phyloP scores from a whole-genome alignment of 2,329 filamentous ascomycete species.

The Trichoderma sp. region DNA sequence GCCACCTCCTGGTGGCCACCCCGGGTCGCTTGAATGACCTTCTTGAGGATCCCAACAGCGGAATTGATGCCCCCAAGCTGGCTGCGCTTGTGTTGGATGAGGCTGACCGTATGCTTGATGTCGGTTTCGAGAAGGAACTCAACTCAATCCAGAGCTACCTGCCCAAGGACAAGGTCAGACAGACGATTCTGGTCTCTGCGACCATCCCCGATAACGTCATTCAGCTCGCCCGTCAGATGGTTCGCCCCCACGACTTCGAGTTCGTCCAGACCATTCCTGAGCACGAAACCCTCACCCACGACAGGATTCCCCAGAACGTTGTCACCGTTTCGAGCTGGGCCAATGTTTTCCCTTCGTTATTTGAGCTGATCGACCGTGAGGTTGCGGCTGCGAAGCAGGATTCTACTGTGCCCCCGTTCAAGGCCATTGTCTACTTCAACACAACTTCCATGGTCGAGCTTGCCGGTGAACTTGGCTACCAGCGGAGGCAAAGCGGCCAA shows the following conservation, averaged over 20 bases:
- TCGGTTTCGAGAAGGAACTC: constrained; percentile 72
- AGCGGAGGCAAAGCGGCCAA: constrained; percentile 38
- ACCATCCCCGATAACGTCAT: constrained; percentile 86
- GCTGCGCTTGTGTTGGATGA: constrained; percentile 94
- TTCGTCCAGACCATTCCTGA: constrained; percentile 85
- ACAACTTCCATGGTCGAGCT: constrained; percentile 71
- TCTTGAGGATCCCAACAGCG: constrained; percentile 60
- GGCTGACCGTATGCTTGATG: constrained; percentile 97
- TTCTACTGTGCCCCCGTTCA: constrained; percentile 63
- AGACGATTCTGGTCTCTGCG: constrained; percentile 93
- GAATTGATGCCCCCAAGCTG: constrained; percentile 72
- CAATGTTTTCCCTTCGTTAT: constrained; percentile 71
- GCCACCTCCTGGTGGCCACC: constrained; percentile 86
- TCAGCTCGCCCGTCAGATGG: constrained; percentile 69
- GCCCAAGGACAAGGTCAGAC: constrained; percentile 61
- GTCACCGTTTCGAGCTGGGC: constrained; percentile 66
- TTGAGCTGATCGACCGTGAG: constrained; percentile 70
- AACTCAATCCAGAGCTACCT: constrained; percentile 58
- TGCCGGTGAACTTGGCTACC: constrained; percentile 52
- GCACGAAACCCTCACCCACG: constrained; percentile 81
- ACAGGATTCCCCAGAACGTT: constrained; percentile 75
- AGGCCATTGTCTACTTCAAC: constrained; percentile 92
- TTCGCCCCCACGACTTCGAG: constrained; percentile 76
- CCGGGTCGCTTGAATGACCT: constrained; percentile 85
- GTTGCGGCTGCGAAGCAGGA: constrained; percentile 42